Conservation (phyloP, 2,329 filamentous ascomycete species). For the Cercospora berteroae region DNA sequence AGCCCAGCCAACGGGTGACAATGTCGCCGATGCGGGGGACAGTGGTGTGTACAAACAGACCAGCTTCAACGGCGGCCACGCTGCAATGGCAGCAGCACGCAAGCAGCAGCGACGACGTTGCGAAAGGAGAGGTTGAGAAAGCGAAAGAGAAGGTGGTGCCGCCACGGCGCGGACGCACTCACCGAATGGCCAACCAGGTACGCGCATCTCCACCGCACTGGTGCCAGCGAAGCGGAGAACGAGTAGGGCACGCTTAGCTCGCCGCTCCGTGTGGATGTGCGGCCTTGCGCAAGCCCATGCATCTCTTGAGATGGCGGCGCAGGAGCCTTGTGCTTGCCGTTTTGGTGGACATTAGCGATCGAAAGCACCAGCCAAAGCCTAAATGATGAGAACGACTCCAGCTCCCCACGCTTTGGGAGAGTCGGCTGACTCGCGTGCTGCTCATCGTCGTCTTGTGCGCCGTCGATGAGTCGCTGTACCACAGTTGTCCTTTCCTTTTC, state of each 20-base stretch:
- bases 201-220: neutral
- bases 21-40: neutral
- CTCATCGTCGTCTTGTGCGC: neutral
- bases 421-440: neutral
- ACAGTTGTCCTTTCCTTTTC: neutral
- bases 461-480: neutral
- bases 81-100: neutral
- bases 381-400: neutral
- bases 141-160: neutral
- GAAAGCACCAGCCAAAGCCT: neutral
- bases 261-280: neutral
- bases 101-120: neutral
- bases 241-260: neutral
- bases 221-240: neutral
- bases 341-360: conserved; percentile 8
- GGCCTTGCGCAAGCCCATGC: neutral
- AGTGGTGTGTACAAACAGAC: neutral
- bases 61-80: neutral
- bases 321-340: conserved; percentile 3
- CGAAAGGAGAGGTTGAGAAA: neutral
- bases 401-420: neutral
- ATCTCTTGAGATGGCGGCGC: neutral
- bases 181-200: neutral
- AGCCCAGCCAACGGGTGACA: neutral
- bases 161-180: neutral